phyloP scores from a whole-genome alignment of 164 flowering plant genomes.

The Macadamia tetraphylla region DNA sequence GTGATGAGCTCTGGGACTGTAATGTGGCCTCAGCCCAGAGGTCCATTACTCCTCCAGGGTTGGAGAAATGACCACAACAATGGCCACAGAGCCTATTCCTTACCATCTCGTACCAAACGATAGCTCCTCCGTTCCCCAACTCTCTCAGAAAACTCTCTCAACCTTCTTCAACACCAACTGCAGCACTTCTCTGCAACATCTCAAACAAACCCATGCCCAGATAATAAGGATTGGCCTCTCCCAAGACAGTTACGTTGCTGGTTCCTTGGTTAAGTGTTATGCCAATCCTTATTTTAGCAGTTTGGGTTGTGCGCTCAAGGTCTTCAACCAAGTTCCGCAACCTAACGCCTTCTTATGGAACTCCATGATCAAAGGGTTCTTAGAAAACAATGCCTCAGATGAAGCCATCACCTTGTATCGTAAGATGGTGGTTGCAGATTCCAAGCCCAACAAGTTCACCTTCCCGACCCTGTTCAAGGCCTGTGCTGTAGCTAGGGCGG shows the following conservation, averaged over 20 bases:
- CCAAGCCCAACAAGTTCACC: constrained; percentile 44
- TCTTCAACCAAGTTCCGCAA: constrained; percentile 26
- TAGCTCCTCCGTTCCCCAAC: constrained; percentile 9
- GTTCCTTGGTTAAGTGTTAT: constrained; percentile 39
- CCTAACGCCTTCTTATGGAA: constrained; percentile 52
- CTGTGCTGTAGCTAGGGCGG: constrained; percentile 18
- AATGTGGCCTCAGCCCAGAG: background rate
- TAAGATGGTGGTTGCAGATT: constrained; percentile 29
- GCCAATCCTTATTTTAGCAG: constrained; percentile 23
- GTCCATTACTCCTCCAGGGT: background rate
- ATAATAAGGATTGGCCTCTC: constrained; percentile 28
- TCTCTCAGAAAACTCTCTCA: constrained; percentile 33
- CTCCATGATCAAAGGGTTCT: constrained; percentile 36
- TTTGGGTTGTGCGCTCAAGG: constrained; percentile 26
- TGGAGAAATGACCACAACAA: constrained; percentile 15
- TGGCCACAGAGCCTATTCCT: constrained; percentile 19
- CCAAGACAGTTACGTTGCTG: constrained; percentile 41
- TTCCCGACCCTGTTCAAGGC: constrained; percentile 46
- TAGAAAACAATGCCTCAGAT: constrained; percentile 28
- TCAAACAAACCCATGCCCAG: constrained; percentile 41
- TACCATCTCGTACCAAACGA: constrained; percentile 11
- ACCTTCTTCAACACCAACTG: constrained; percentile 38
- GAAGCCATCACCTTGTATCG: constrained; percentile 26
- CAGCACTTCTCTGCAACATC: constrained; percentile 32
- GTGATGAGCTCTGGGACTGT: too few species aligned